Evolutionary conservation across 257 asterid genomes (phyloP), one percentile per base, ranked within the genome.

Genomic region (Penstemon newberryi): DNA sequence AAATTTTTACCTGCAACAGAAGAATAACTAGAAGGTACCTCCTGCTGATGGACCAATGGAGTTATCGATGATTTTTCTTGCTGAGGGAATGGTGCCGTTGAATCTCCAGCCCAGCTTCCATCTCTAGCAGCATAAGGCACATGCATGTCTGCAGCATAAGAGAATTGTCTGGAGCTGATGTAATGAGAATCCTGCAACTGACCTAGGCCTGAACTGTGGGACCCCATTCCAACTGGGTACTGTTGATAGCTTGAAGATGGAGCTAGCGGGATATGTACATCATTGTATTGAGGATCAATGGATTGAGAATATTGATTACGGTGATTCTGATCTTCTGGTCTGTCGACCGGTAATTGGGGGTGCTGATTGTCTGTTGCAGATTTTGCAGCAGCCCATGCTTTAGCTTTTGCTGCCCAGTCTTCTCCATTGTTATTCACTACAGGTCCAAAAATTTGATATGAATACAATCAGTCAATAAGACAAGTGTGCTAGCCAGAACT

Each of bases 21-120:
- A 91, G 97, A 87, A 94, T 94, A 94, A 94, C 97, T 91, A 94
- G 96, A 94, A 94, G 99, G 93, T 94, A 94, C 99, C 99, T 94
- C 99, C 99, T 89, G 99, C 99, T 79, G 97, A 83, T 81, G 93
- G 85, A 80, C 83, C 54, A 84, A 74, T 82, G 93, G 82, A 75
- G 80, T 86, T 63, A 78, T 75, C 65, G 95, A 82, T 50, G 89
- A 80, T 67, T 77, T 84, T 69, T 83, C 89, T 62, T 69, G 84
- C 67, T 77, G 89, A 56, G 74, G 75, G 70, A 70, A 83, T n/a
- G 84, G 70, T 70, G 83, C 73, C 70, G 69, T 50, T 69, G 91
- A 76, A 73, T 90, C 88, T 60, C 85, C 90, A 71, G 80, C 70
- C 61, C 65, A 43, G 70, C 78, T 81, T 77, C 87, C 95, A 72